Conservation (phyloP, 1,284 basidiomycete species). For the Marasmius sp. region DNA sequence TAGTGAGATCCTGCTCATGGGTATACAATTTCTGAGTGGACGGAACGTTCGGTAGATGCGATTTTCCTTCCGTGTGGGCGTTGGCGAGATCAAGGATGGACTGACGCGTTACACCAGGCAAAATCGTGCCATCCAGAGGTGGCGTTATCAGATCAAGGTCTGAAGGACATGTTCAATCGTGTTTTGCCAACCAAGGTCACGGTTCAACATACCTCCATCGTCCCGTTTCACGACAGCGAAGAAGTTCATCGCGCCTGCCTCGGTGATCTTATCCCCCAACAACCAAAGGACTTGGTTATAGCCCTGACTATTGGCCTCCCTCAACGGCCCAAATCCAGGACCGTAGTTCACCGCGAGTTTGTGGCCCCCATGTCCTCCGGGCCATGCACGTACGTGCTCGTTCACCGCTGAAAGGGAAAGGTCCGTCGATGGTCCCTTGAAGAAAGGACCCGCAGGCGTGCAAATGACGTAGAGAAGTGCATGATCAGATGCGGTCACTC, state of each 20-base stretch:
- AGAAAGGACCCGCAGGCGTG: slow-evolving; percentile 72
- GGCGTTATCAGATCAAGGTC: slow-evolving; percentile 72
- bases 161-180: slow-evolving; percentile 22
- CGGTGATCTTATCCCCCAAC: slow-evolving; percentile 42
- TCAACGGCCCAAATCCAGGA: slow-evolving; percentile 65
- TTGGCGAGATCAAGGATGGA: slow-evolving; percentile 65
- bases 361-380: slow-evolving; percentile 71
- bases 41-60: slow-evolving; percentile 40
- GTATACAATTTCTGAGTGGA: slow-evolving; percentile 43
- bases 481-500: slow-evolving; percentile 66
- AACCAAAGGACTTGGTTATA: slow-evolving; percentile 59
- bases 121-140: slow-evolving; percentile 72
- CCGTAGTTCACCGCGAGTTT: slow-evolving; percentile 76
- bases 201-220: slow-evolving; percentile 38
- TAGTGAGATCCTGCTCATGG: slow-evolving; percentile 61
- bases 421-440: slow-evolving; percentile 59
- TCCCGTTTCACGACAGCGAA: slow-evolving; percentile 54
- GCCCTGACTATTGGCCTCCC: slow-evolving; percentile 60
- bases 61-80: slow-evolving; percentile 37
- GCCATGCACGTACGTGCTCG: slow-evolving; percentile 79
- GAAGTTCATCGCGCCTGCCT: slow-evolving; percentile 73
- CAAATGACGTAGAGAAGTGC: slow-evolving; percentile 74
- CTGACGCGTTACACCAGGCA: slow-evolving; percentile 75
- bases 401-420: slow-evolving; percentile 72
- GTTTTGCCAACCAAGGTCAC: neutral